Conservation (phyloP, 1,139 yeast genomes). For the Saccharomyces pastorianus region DNA sequence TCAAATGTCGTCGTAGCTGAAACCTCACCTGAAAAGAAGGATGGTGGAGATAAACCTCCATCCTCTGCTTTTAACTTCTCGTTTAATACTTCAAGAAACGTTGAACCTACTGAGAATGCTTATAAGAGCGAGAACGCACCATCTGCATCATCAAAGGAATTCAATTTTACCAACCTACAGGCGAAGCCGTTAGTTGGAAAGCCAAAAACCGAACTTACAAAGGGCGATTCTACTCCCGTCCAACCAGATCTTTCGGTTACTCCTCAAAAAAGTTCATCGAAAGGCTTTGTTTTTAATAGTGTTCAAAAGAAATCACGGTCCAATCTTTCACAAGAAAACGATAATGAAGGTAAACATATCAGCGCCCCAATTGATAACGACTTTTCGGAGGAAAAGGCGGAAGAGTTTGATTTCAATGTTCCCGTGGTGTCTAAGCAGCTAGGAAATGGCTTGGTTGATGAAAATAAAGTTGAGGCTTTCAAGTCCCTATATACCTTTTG, state of each 20-base stretch:
- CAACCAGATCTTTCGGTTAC: background rate
- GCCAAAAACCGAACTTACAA: background rate
- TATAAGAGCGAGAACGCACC: background rate
- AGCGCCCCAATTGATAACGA: background rate
- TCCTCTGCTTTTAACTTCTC: background rate
- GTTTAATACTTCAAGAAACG: background rate
- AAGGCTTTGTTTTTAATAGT: background rate
- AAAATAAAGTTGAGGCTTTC: slow-evolving; percentile 17
- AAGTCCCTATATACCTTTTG: slow-evolving; percentile 6
- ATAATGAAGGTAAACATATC: background rate
- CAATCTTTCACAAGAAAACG: background rate
- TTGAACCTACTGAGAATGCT: background rate
- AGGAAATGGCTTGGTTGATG: slow-evolving; percentile 9
- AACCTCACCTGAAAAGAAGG: slow-evolving; percentile 10
- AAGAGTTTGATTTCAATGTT: slow-evolving; percentile 15
- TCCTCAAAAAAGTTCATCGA: background rate
- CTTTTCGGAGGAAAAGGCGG: background rate
- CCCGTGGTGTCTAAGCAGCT: slow-evolving; percentile 16
- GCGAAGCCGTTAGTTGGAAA: background rate
- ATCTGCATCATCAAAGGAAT: background rate
- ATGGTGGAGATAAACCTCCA: background rate
- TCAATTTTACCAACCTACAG: background rate
- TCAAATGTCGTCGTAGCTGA: slow-evolving; percentile 24
- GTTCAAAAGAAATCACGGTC: background rate
- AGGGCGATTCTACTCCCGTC: background rate